A percentile compares a stretch with the other conserved stretches of the same genome.
Evolutionary conservation across 2,329 filamentous ascomycete genomes (phyloP).

Genomic region (Penicillium polonicum): DNA sequence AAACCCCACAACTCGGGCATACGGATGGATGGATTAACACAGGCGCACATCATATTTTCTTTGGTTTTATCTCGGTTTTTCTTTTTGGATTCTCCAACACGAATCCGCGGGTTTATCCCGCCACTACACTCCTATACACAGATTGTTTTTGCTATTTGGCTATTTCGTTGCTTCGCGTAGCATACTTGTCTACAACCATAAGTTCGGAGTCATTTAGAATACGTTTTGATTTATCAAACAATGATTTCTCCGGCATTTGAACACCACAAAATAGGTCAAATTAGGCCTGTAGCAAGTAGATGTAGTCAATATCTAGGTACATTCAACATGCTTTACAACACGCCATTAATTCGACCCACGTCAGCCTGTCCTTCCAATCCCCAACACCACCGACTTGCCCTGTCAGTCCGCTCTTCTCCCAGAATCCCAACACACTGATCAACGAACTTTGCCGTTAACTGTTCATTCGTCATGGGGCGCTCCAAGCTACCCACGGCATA

Average conservation of each 20-base stretch:
- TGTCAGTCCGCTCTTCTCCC: slow-evolving; percentile 37
- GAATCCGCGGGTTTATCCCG: slow-evolving; percentile 22
- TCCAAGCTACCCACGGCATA: slow-evolving; percentile 54
- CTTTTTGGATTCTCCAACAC: slow-evolving; percentile 17
- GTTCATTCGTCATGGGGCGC: slow-evolving; percentile 48
- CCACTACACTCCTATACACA: slow-evolving; percentile 19
- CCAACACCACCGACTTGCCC: slow-evolving; percentile 35
- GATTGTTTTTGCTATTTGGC: slow-evolving; percentile 21
- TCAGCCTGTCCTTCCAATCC: slow-evolving; percentile 25
- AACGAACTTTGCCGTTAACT: slow-evolving; percentile 51
- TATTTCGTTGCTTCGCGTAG: slow-evolving; percentile 28
- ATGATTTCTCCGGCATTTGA: background rate
- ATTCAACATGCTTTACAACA: background rate
- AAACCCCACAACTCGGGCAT: slow-evolving; percentile 19
- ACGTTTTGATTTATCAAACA: background rate
- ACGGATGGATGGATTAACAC: slow-evolving; percentile 30
- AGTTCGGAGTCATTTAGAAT: slow-evolving; percentile 28
- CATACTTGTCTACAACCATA: slow-evolving; percentile 27
- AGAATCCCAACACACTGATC: slow-evolving; percentile 48
- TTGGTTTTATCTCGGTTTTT: slow-evolving; percentile 20
- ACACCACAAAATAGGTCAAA: background rate
- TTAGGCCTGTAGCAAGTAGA: background rate
- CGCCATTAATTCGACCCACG: slow-evolving; percentile 2
- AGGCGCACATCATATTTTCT: slow-evolving; percentile 30
- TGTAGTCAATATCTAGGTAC: background rate